Evolutionary conservation across 352 stramenopile genomes (phyloP).

Genomic region (Phytophthora chlamydospora): DNA sequence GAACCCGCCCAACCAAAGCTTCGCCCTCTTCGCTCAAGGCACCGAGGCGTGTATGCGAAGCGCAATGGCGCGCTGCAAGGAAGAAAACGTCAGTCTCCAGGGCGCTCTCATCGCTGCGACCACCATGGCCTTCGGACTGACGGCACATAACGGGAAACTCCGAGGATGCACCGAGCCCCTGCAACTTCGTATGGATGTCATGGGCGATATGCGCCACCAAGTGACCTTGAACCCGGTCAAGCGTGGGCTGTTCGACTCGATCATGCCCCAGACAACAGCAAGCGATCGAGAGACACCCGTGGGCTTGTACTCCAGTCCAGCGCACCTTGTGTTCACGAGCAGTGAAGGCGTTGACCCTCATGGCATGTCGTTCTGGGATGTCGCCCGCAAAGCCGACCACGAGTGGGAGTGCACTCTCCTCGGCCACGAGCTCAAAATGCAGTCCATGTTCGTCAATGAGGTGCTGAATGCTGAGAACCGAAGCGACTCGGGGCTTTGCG

Average conservation of each 20-base stretch:
- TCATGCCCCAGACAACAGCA: conserved; percentile 10
- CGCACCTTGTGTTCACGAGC: conserved; percentile 56
- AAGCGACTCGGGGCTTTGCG: conserved; percentile 33
- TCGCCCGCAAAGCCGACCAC: conserved; percentile 55
- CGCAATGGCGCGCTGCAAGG: conserved; percentile 42
- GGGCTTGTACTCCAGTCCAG: conserved; percentile 52
- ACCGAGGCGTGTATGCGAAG: conserved; percentile 47
- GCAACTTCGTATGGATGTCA: conserved; percentile 58
- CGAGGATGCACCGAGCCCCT: conserved; percentile 29
- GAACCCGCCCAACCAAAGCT: conserved; percentile 47
- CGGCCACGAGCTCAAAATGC: conserved; percentile 65
- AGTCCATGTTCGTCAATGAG: conserved; percentile 69
- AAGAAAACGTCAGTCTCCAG: conserved; percentile 50
- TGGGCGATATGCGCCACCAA: conserved; percentile 48
- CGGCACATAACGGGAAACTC: conserved; percentile 38
- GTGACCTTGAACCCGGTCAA: conserved; percentile 26
- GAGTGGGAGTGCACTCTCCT: conserved; percentile 49
- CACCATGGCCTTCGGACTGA: conserved; percentile 54
- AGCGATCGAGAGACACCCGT: conserved; percentile 34
- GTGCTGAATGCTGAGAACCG: conserved; percentile 49
- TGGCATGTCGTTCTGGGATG: conserved; percentile 54
- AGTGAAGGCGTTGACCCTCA: conserved; percentile 49
- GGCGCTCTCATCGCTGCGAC: conserved; percentile 50
- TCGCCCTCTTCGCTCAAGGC: conserved; percentile 51
- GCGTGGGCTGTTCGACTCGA: conserved; percentile 15